Evolutionary conservation across 1,139 yeast genomes (phyloP).

Genomic region (Kodamaea alishanica): DNA sequence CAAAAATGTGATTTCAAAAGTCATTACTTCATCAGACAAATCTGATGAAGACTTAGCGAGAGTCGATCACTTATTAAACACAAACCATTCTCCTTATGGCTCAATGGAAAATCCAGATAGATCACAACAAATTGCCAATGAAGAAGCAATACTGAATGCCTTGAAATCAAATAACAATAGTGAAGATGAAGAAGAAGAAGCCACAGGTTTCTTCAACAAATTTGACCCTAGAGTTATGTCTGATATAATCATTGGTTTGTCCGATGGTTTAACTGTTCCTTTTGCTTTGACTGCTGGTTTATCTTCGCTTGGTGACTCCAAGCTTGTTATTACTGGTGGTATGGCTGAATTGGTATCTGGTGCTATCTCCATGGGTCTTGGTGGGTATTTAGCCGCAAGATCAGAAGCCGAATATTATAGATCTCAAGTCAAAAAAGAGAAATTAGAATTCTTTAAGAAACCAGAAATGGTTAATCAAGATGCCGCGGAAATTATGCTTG

Average conservation of each 20-base stretch:
- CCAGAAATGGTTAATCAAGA: constrained; percentile 62
- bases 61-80: constrained; percentile 34
- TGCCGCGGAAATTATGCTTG: constrained; percentile 67
- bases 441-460: constrained; percentile 61
- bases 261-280: constrained; percentile 81
- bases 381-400: constrained; percentile 78
- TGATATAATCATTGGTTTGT: constrained; percentile 72
- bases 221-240: constrained; percentile 76
- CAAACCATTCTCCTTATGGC: constrained; percentile 38
- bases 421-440: constrained; percentile 69
- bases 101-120: constrained; percentile 33
- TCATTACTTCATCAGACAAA: constrained; percentile 18
- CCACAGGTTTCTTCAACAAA: constrained; percentile 36
- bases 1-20: constrained; percentile 32
- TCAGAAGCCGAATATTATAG: constrained; percentile 72
- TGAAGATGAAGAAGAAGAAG: constrained; percentile 21
- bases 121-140: constrained; percentile 36
- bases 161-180: constrained; percentile 18
- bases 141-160: constrained; percentile 36
- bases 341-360: constrained; percentile 82
- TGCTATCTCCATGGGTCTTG: constrained; percentile 82
- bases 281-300: constrained; percentile 82
- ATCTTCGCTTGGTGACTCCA: constrained; percentile 71
- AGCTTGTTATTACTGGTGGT: constrained; percentile 78
- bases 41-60: constrained; percentile 33